These are phyloP conservation scores for Rhodofomes roseus DNA, from an alignment of 1,284 basidiomycete genomes.

Conservation along the genomic window DNA sequence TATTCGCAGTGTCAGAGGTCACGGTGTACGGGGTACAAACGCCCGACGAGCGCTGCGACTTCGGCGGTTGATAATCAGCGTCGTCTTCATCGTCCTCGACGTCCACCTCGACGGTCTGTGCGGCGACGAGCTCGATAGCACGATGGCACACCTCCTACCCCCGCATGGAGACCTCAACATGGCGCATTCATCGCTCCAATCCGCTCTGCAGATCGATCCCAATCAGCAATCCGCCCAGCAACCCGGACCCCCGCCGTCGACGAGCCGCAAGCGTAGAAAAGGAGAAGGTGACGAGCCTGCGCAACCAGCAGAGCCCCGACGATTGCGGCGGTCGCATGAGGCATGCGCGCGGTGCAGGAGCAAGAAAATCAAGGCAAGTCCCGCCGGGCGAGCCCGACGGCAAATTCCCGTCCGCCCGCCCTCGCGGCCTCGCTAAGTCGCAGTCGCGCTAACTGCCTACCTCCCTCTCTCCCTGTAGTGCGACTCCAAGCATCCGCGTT, in stretches of 20 bases:
- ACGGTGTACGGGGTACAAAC: not conserved
- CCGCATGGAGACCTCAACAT: conserved; percentile 41
- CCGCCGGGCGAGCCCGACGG: conserved; percentile 80
- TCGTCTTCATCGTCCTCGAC: conserved; percentile 17
- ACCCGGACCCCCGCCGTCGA: conserved; percentile 25
- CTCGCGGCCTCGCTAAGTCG: conserved; percentile 13
- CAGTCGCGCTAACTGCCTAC: conserved; percentile 69
- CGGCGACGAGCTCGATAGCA: not conserved
- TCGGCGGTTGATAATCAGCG: conserved; percentile 7
- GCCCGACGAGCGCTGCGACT: conserved; percentile 2
- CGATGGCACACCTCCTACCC: conserved; percentile 45
- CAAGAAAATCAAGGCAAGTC: conserved; percentile 91
- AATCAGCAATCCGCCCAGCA: conserved; percentile 43
- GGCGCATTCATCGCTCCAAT: conserved; percentile 45
- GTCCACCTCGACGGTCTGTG: conserved; percentile 8
- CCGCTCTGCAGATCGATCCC: conserved; percentile 63
- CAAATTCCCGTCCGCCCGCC: conserved; percentile 56
- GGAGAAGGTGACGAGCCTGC: conserved; percentile 50
- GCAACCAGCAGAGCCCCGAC: conserved; percentile 62
- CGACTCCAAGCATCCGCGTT: conserved; percentile 82
- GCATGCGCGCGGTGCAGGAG: conserved; percentile 85
- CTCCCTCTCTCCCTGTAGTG: conserved; percentile 45
- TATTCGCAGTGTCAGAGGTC: not conserved
- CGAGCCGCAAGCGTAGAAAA: conserved; percentile 54
- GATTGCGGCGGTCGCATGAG: conserved; percentile 80